Conservation (phyloP, 2,329 filamentous ascomycete species). For the Venturia pyrina region DNA sequence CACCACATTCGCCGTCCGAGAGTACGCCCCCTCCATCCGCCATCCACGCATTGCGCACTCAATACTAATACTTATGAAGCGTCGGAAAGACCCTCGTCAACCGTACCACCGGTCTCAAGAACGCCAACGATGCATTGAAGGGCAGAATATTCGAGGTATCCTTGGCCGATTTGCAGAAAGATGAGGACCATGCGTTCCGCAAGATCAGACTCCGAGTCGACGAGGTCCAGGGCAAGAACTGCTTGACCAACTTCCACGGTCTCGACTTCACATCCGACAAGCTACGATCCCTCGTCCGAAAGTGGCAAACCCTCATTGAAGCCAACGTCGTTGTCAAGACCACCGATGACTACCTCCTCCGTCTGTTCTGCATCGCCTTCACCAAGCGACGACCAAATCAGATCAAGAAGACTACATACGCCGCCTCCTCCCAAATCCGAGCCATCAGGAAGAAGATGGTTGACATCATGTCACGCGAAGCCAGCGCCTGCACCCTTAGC, state of each 20-base stretch:
- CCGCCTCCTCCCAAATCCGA: conserved; percentile 91
- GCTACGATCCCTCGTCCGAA: conserved; percentile 96
- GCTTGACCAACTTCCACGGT: conserved; percentile 99
- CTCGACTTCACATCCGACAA: conserved; percentile 99
- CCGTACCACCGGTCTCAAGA: conserved; percentile 99
- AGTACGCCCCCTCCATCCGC: conserved; percentile 53
- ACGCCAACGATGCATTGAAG: conserved; percentile 98
- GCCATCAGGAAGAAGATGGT: conserved; percentile 99
- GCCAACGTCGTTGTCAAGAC: conserved; percentile 99
- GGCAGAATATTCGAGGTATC: conserved; percentile 98
- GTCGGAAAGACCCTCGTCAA: conserved; percentile 99
- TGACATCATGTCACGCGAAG: conserved; percentile 97
- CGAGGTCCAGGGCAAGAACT: conserved; percentile 99
- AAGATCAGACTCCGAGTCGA: conserved; percentile 99
- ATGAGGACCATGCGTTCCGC: conserved; percentile 99
- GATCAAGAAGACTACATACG: conserved; percentile 99
- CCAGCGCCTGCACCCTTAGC: conserved; percentile 82
- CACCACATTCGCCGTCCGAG: conserved; percentile 88
- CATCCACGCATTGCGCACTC: conserved; percentile 17
- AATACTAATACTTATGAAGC: conserved; percentile 44
- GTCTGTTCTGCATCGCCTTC: conserved; percentile 98
- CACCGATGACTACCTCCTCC: conserved; percentile 98
- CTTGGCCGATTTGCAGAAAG: conserved; percentile 97
- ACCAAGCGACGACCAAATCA: conserved; percentile 99
- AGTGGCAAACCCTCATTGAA: conserved; percentile 99